These are phyloP conservation scores for Amanita inopinata DNA, from an alignment of 768 basidiomycete species.

Conservation along the genomic window DNA sequence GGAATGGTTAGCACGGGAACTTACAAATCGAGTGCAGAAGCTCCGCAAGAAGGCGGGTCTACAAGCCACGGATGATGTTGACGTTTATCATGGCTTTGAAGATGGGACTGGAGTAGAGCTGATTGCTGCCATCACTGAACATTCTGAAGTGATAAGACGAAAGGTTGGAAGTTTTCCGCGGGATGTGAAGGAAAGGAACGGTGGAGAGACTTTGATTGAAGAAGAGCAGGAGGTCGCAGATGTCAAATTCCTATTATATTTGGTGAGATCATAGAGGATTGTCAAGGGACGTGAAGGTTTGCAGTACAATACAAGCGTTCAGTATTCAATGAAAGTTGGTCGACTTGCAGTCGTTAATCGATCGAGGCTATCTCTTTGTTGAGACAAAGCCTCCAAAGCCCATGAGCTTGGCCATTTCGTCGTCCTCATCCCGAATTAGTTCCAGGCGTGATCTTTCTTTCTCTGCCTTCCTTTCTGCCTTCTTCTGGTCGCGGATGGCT, in stretches of 20 bases:
- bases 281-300: constrained; percentile 5
- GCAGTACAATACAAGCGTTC: constrained; percentile 6
- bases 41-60: constrained; percentile 92
- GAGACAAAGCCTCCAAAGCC: constrained; percentile 88
- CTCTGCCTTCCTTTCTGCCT: constrained; percentile 69
- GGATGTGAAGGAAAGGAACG: constrained; percentile 43
- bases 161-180: constrained; percentile 66
- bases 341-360: too few species aligned
- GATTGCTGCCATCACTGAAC: constrained; percentile 49
- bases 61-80: constrained; percentile 89
- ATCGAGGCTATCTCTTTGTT: constrained; percentile 55
- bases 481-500: constrained; percentile 59
- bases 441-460: constrained; percentile 65
- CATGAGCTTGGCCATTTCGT: constrained; percentile 77
- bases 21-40: constrained; percentile 91
- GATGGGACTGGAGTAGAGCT: constrained; percentile 57
- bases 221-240: constrained; percentile 86
- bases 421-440: constrained; percentile 46
- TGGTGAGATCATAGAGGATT: constrained; percentile 47
- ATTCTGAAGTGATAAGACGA: constrained; percentile 61
- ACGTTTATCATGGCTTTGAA: constrained; percentile 78
- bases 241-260: constrained; percentile 61
- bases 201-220: constrained; percentile 50
- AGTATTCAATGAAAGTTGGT: constrained; percentile 11
- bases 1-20: constrained; percentile 83